Percentiles rank a stretch among this genome's conserved stretches.
These are phyloP conservation scores for Eimeria zaria DNA, from an alignment of 169 alveolate genomes.

Conservation along the genomic window DNA sequence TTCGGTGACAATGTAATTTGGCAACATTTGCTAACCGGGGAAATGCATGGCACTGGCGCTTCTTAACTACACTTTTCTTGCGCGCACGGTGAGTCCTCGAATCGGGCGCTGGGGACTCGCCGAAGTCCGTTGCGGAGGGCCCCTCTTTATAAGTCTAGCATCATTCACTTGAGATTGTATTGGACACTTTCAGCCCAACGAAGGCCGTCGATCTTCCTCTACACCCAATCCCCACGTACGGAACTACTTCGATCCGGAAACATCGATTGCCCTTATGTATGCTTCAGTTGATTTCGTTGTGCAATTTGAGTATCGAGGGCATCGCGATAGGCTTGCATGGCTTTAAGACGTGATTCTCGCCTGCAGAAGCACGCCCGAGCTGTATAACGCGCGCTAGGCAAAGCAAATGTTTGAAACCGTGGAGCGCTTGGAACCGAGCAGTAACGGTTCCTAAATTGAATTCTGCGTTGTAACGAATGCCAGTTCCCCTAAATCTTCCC, in stretches of 20 bases:
- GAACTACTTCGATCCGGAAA: background rate
- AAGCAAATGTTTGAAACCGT: background rate
- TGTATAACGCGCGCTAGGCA: background rate
- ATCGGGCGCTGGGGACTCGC: no score
- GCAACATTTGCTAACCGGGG: background rate
- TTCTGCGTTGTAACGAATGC: background rate
- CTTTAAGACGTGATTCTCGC: slow-evolving; percentile 8
- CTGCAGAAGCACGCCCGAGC: background rate
- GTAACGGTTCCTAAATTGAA: background rate
- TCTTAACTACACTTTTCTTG: background rate
- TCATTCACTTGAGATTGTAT: background rate
- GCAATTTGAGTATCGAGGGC: slow-evolving; percentile 56
- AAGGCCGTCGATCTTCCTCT: background rate
- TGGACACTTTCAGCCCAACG: background rate
- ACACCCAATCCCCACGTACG: background rate
- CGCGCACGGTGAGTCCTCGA: background rate
- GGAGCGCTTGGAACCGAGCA: background rate
- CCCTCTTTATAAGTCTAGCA: background rate
- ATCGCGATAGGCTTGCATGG: slow-evolving; percentile 56
- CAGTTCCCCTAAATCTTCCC: background rate
- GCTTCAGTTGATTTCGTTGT: background rate
- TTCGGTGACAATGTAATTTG: background rate
- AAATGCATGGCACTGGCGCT: background rate
- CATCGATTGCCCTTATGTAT: background rate
- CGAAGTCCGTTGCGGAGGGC: background rate